Percentiles rank a stretch among this genome's conserved stretches.
phyloP scores from a whole-genome alignment of 441 rosid species.

The Erodium chrysanthum region DNA sequence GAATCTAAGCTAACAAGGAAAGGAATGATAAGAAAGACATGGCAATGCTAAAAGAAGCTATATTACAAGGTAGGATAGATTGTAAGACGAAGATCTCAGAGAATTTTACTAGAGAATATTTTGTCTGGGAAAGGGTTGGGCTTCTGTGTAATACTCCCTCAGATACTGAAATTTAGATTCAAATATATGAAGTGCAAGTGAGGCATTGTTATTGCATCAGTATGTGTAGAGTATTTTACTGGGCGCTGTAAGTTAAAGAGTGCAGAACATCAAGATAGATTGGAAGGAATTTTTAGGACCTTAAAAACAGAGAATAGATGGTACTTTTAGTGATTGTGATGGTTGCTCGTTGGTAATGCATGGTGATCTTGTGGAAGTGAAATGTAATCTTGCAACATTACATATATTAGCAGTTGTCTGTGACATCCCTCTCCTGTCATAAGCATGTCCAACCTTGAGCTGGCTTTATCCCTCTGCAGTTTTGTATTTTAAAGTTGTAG shows the following conservation, averaged over 20 bases:
- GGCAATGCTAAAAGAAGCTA: neutral
- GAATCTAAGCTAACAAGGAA: neutral
- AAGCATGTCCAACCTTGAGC: neutral
- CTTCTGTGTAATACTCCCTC: neutral
- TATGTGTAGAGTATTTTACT: neutral
- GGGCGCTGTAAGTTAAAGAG: too few relatives aligned
- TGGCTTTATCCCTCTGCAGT: too few relatives aligned
- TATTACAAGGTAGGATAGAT: neutral
- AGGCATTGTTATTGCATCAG: neutral
- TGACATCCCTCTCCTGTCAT: too few relatives aligned
- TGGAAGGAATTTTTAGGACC: too few relatives aligned
- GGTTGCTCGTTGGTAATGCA: too few relatives aligned
- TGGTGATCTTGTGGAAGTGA: constrained; percentile 1
- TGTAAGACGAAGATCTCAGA: neutral
- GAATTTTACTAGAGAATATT: neutral
- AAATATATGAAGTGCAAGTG: neutral
- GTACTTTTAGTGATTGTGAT: too few relatives aligned
- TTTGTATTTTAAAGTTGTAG: neutral
- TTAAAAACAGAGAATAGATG: too few relatives aligned
- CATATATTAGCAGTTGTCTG: too few relatives aligned
- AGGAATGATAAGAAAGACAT: neutral
- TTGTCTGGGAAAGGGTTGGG: neutral
- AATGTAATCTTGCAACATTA: neutral
- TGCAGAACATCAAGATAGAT: constrained; percentile 19
- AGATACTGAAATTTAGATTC: neutral